These are phyloP conservation scores for Handroanthus guayacan DNA, from an alignment of 257 asterid genomes.

Conservation along the genomic window DNA sequence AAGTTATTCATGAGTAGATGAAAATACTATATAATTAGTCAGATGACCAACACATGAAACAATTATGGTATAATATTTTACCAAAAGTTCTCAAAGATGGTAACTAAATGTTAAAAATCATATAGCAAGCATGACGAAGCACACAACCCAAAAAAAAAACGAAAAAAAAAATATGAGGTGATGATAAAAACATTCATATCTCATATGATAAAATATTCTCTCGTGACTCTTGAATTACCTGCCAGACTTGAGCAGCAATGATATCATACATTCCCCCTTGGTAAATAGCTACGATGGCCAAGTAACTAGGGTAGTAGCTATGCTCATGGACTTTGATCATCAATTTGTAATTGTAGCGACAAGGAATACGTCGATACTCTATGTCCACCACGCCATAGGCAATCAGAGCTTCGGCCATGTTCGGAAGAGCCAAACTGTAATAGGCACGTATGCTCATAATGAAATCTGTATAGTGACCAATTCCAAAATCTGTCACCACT, in stretches of 20 bases:
- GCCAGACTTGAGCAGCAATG: slow-evolving; percentile 59
- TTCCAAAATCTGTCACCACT: slow-evolving; percentile 79
- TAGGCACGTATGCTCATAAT: slow-evolving; percentile 63
- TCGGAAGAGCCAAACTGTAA: slow-evolving; percentile 58
- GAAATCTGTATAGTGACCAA: slow-evolving; percentile 70
- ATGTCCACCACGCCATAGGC: slow-evolving; percentile 70
- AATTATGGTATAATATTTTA: too few relatives aligned
- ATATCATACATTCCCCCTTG: slow-evolving; percentile 62
- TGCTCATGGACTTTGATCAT: slow-evolving; percentile 58
- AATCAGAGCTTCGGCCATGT: slow-evolving; percentile 53
- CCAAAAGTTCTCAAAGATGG: too few relatives aligned
- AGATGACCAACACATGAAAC: too few relatives aligned
- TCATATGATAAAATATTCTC: too few relatives aligned
- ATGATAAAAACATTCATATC: too few relatives aligned
- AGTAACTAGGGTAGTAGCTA: slow-evolving; percentile 58
- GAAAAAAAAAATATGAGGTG: too few relatives aligned
- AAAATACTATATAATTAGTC: too few relatives aligned
- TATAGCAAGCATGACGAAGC: too few relatives aligned
- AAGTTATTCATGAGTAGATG: too few relatives aligned
- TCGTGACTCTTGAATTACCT: slow-evolving; percentile 55
- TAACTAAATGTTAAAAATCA: too few relatives aligned
- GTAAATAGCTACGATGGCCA: slow-evolving; percentile 66
- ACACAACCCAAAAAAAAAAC: too few relatives aligned
- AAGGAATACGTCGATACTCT: slow-evolving; percentile 60
- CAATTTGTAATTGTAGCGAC: slow-evolving; percentile 52